Evolutionary conservation across 768 basidiomycete genomes (phyloP), one percentile per base, ranked within the genome.

Genomic region (Tephrocybe rancida): DNA sequence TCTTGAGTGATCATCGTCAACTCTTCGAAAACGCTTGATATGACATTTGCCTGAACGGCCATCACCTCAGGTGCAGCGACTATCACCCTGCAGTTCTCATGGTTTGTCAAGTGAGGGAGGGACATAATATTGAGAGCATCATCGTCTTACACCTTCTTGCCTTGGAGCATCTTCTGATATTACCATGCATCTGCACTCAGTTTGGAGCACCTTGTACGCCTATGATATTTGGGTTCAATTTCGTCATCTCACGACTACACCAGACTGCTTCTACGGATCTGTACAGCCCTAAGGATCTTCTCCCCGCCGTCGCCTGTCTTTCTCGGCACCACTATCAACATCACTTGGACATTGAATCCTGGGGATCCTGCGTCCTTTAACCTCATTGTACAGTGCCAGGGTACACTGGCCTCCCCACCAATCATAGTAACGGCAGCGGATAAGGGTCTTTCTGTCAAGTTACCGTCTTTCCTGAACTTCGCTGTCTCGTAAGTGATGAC

Each of bases 261-360:
- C 19, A 44, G 25, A 10, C 13, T 37, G 44, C 4, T 8, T 7
- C 21, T 32, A 25, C 18, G 18, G 16, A 42, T 46, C n/a, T 53
- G 37, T 18, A 19, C 35, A 3, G 41, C 46, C 3, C 46, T 52
- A 16, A 48, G 14, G 19, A 30, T 57, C 34, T 29, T 52, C 9
- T 41, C 55, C 13, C 45, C 45, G 2, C 38, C 49, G 6, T 44
- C 47, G 9, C 50, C 56, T 44, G 50, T 56, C 27, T 56, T 18
- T 44, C 47, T 52, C 18, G 44, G 48, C 18, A 35, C 48, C 1
- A 41, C 44, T 9, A 10, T 50, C 18, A 21, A 5, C 10, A 30
- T 48, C 3, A 29, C 34, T 27, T 56, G 38, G 45, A 47, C 38
- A 11, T 48, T 29, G 7, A 16, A 8, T 21, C 25, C 52, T 18